A percentile compares a stretch with the other conserved stretches of the same genome.
Conservation (phyloP, 1,284 basidiomycete genomes). For the Phlebopus sp. region DNA sequence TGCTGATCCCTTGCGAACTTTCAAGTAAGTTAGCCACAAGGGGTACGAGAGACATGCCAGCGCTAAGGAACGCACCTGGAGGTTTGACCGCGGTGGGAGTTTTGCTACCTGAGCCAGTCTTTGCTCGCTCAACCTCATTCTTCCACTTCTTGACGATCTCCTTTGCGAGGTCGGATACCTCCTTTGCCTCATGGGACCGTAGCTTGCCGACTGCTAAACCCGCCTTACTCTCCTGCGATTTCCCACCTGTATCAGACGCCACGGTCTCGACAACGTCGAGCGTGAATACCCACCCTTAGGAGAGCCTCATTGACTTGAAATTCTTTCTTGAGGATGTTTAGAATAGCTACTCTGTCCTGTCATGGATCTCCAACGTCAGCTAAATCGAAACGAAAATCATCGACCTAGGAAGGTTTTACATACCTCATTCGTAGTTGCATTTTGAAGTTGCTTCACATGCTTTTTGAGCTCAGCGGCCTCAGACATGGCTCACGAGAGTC, state of each 20-base stretch:
- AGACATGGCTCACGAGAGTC: slow-evolving; percentile 29
- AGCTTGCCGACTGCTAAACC: slow-evolving; percentile 93
- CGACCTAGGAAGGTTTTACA: slow-evolving; percentile 39
- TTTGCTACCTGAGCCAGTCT: slow-evolving; percentile 41
- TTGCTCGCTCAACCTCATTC: slow-evolving; percentile 78
- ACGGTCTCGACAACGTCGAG: neutral
- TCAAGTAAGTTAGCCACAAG: neutral
- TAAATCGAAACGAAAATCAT: slow-evolving; percentile 39
- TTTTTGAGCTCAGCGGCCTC: slow-evolving; percentile 66
- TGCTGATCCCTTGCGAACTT: slow-evolving; percentile 31
- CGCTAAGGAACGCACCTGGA: slow-evolving; percentile 30
- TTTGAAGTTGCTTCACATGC: slow-evolving; percentile 76
- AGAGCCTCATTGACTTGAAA: slow-evolving; percentile 84
- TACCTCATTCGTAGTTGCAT: slow-evolving; percentile 59
- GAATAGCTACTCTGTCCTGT: slow-evolving; percentile 71
- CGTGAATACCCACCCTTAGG: slow-evolving; percentile 70
- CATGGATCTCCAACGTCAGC: slow-evolving; percentile 31
- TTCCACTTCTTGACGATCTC: slow-evolving; percentile 95
- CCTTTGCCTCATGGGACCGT: slow-evolving; percentile 68
- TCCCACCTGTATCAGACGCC: slow-evolving; percentile 7
- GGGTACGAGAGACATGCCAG: slow-evolving; percentile 1
- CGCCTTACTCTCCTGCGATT: slow-evolving; percentile 78
- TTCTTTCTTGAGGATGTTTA: slow-evolving; percentile 75
- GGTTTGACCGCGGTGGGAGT: slow-evolving; percentile 18
- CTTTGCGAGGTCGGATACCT: slow-evolving; percentile 83